These are phyloP conservation scores for Anethum foeniculum DNA, from an alignment of 140 eudicot genomes.

Conservation along the genomic window DNA sequence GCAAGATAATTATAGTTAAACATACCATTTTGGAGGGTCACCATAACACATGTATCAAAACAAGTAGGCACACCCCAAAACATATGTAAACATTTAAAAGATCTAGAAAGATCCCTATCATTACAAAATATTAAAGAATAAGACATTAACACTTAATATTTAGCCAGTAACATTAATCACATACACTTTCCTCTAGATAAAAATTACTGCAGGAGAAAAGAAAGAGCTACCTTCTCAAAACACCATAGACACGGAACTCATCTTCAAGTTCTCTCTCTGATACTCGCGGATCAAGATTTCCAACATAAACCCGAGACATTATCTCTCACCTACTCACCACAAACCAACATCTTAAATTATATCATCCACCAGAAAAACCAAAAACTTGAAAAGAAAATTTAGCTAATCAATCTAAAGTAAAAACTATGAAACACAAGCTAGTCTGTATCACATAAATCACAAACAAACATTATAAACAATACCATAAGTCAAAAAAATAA, in stretches of 20 bases:
- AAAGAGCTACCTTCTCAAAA: conserved; percentile 33
- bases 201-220: background rate
- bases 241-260: conserved; percentile 47
- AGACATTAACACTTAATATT: background rate
- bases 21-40: background rate
- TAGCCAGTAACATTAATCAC: background rate
- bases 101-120: background rate
- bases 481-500: background rate
- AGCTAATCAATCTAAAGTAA: background rate
- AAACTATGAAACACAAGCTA: no score
- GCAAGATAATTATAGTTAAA: background rate
- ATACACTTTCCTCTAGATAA: background rate
- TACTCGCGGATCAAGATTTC: conserved; percentile 64
- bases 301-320: conserved; percentile 73
- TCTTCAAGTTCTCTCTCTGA: conserved; percentile 64
- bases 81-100: background rate
- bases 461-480: background rate
- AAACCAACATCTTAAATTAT: background rate
- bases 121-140: background rate
- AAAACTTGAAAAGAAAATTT: background rate
- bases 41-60: background rate
- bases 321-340: conserved; percentile 11
- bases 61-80: background rate
- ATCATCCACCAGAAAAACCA: background rate
- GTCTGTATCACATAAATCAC: background rate